These are phyloP conservation scores for Blastomyces parvus DNA, from an alignment of 2,329 filamentous ascomycete species.

Conservation along the genomic window DNA sequence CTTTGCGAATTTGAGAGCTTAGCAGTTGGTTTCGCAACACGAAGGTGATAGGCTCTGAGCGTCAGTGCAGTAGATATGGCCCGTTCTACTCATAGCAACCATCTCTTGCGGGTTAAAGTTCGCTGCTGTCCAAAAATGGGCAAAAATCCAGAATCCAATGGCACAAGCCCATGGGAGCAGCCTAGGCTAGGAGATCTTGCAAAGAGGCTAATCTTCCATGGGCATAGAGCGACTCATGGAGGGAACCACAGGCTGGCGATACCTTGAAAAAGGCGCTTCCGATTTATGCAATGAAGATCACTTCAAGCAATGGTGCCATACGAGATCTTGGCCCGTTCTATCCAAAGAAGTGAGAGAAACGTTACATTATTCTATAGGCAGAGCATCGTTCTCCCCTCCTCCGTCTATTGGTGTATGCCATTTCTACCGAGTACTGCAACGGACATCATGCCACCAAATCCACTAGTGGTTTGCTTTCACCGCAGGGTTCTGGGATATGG, in stretches of 20 bases:
- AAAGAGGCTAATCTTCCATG: background rate
- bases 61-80: too few relatives aligned
- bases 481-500: background rate
- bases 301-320: background rate
- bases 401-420: background rate
- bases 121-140: background rate
- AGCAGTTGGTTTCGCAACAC: constrained; percentile 1
- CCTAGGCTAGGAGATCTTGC: background rate
- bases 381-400: background rate
- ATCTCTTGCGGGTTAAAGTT: background rate
- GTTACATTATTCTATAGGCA: background rate
- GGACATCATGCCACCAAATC: background rate
- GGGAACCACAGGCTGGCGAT: background rate
- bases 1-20: background rate
- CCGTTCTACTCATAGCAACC: too few relatives aligned
- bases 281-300: background rate
- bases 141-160: background rate
- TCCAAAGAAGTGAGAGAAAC: background rate
- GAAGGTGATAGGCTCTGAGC: background rate
- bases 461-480: background rate
- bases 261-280: background rate
- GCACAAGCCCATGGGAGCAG: background rate
- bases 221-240: background rate
- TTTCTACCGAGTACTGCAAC: background rate
- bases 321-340: background rate